Evolutionary conservation across 805 yeast genomes (phyloP), one percentile per base, ranked within the genome.

Genomic region (Sungouiella blattae): DNA sequence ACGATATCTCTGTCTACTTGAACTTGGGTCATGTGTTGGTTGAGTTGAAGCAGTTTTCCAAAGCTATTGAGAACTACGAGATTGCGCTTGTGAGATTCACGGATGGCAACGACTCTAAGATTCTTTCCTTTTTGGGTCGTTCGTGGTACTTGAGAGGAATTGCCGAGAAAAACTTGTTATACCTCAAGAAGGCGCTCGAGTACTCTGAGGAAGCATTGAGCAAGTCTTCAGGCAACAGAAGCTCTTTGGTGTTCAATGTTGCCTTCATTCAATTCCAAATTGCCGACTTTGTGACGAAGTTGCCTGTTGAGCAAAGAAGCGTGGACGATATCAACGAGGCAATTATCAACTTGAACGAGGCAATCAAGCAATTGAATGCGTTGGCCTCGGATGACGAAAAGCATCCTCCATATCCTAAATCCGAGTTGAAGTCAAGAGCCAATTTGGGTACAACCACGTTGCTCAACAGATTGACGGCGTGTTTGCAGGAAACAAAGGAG

Each of bases 51-150:
- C 94, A 89, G 55, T 88, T 68, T 53, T 69, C 83, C 2, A 86
- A 88, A 49, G 91, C 97, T 1, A 83, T 89, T 52, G 98, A 93
- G 59, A 76, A 78, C 52, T 93, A 91, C 62, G 91, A 85, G 44
- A 72, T 84, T 49, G 95, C 95, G 1, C 65, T 85, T 40, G 71
- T 73, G 18, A 73, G 82, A 53, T 83, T 73, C 53, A 73, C 80
- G 25, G 75, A 75, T 38, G 75, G 75, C 4, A 71, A 75, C 26
- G 94, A 83, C 53, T 62, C 87, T 0, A 78, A 76, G 50, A 69
- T 86, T 20, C 60, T 82, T 44, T 78, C 87, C 12, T 71, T 85
- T 44, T 69, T 91, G 40, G 96, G 95, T 28, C 75, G 89, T 43
- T 91, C 93, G 2, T 89, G 97, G 97, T 79, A 80, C 44, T 71